Evolutionary conservation across 1,284 basidiomycete species (phyloP), one percentile per base, ranked within the genome.

Genomic region (Afroboletus lepidellus): DNA sequence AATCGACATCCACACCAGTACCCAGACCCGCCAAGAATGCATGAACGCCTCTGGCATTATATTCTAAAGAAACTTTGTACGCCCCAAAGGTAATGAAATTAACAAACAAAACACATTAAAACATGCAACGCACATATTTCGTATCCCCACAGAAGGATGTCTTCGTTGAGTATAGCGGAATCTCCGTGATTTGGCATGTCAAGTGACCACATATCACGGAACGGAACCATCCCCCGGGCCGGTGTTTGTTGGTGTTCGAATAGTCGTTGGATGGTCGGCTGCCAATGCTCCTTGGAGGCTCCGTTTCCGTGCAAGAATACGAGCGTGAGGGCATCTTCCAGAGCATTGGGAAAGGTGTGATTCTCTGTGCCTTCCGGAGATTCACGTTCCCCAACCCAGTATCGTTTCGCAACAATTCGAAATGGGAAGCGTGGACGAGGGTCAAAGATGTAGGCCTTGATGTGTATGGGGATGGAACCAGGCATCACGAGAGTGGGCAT

Each of bases 131-230:
- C 23, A 37, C 44, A 57, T 8, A 7, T 46, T 1, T 37, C n/a
- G 27, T 49, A 47, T n/a, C 44, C 49, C 49, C 33, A 41, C 0
- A 12, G 9, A 3, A 54, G 43, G 21, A 33, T 8, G 2, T 46
- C 48, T 25, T 57, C 55, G 18, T 57, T 57, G 32, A 54, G 18
- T 23, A 41, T 32, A 6, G 49, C 46, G 4, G 51, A 32, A 37
- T 57, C 49, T 1, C 56, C 51, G 1, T 37, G 36, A 23, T 51
- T 51, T 0, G 39, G 46, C 21, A 48, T 5, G 32, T 48, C 48
- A 11, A 54, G 16, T 5, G 43, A 24, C 56, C 55, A 57, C 38
- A 51, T 41, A 36, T 54, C 55, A 3, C 8, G 36, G 20, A 37
- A 37, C 36, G 9, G 36, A 16, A 27, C 23, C 8, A 8, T 11